Base-by-base conservation (phyloP, 176 grass and related monocot genomes). In the Melocanna baccifera region DNA sequence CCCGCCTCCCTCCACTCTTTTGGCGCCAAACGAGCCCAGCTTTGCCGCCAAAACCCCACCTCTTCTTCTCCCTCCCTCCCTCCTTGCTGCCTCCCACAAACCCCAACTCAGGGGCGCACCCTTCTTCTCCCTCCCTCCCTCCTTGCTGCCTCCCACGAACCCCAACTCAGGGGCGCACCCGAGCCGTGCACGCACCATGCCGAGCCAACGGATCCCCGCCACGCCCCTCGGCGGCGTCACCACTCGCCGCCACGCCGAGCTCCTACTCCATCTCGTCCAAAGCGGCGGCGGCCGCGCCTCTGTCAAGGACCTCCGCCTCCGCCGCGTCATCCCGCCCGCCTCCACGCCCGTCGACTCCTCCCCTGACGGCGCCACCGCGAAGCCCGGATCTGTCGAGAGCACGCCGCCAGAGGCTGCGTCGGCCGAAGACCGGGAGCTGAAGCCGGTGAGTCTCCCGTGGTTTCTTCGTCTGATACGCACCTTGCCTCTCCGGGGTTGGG, bases 271-370 rank as follows among this genome's bases (percentile, higher is more conserved):
- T 22, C 40, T 78, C 73, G 15, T 67, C 77, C 67, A 52, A 1
- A 52, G 57, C 4, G 73, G 68, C 26, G 25, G n/a, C 20, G 50
- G 30, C 26, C 53, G 19, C 68, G 72, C 62, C 26, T 77, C 77
- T 1, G 85, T 90, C 45, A 96, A 87, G 72, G 93, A 99, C 76
- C 93, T 94, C 30, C 93, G 93, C 56, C 16, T 87, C 80, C 89
- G 53, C 43, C 91, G 93, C 16, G 90, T 94, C 43, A 71, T 93
- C 62, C 90, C 89, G 22, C 91, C 82, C 7, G 63, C 91, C 45
- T 65, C 85, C 81, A 61, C 74, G 58, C 47, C 87, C 5, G 62
- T 78, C 58, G 81, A 83, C 22, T 15, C 73, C 14, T 64, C 86
- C 76, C 77, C 86, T 18, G 68, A 62, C 0, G 32, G 13, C 41